Evolutionary conservation across 257 asterid species (phyloP).

Genomic region (Nicotiana noctiflora): DNA sequence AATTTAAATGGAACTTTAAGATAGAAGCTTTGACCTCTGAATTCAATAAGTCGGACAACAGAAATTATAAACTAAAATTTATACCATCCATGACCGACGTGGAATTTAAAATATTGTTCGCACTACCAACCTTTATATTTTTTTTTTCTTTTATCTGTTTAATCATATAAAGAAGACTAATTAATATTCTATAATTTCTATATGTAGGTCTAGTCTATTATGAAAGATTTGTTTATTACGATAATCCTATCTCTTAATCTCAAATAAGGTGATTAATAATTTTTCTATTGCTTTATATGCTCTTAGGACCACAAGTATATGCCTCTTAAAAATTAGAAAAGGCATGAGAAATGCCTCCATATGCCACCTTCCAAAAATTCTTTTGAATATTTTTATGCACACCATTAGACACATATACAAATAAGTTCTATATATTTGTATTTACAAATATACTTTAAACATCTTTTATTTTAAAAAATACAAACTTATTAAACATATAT

Average conservation of each 20-base stretch:
- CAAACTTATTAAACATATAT: background rate
- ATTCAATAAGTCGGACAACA: slow-evolving; percentile 16
- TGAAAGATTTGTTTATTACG: background rate
- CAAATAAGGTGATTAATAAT: background rate
- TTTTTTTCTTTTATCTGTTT: background rate
- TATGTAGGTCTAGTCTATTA: background rate
- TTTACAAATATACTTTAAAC: background rate
- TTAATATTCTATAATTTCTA: background rate
- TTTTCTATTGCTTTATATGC: background rate
- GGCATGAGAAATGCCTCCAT: background rate
- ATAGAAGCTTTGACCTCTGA: slow-evolving; percentile 2
- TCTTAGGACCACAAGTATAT: background rate
- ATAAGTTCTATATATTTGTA: background rate
- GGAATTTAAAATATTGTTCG: slow-evolving; percentile 11
- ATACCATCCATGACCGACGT: slow-evolving; percentile 14
- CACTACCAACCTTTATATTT: background rate
- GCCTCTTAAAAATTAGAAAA: slow-evolving; percentile 12
- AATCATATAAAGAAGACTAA: background rate
- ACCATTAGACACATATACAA: background rate
- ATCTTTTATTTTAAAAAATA: background rate
- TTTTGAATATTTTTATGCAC: background rate
- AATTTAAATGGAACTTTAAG: background rate
- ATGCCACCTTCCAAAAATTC: background rate
- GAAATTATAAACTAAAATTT: slow-evolving; percentile 9
- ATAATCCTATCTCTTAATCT: background rate